These are phyloP conservation scores for Aspergillus fijiensis DNA, from an alignment of 2,329 filamentous ascomycete species.

Conservation along the genomic window DNA sequence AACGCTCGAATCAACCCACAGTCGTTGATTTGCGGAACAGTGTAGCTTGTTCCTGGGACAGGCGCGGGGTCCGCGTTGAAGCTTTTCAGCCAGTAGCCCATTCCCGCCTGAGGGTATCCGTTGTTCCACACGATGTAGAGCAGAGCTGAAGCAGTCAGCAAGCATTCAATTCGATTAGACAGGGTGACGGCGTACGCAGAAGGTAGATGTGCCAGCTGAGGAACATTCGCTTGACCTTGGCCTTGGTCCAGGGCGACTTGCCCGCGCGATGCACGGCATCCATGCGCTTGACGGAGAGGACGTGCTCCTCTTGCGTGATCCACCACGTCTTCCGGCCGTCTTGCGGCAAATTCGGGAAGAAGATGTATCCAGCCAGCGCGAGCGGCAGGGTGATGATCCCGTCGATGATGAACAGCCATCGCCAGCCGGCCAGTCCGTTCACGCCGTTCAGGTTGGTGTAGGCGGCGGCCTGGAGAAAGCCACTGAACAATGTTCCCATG, in stretches of 20 bases:
- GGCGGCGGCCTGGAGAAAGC: conserved; percentile 24
- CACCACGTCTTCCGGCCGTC: conserved; percentile 25
- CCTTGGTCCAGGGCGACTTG: conserved; percentile 37
- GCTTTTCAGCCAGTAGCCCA: conserved; percentile 47
- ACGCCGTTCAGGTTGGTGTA: conserved; percentile 26
- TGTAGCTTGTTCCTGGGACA: conserved; percentile 36
- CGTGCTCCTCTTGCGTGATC: conserved; percentile 25
- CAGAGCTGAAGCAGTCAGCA: conserved; percentile 20
- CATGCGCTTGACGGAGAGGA: conserved; percentile 31
- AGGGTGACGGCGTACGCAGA: conserved; percentile 27
- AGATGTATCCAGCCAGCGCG: conserved; percentile 23
- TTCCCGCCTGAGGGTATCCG: conserved; percentile 33
- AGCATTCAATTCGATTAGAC: neutral
- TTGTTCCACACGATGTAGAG: conserved; percentile 45
- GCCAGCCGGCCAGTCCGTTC: conserved; percentile 26
- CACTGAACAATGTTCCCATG: conserved; percentile 23
- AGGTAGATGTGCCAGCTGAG: conserved; percentile 44
- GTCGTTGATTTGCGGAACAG: conserved; percentile 38
- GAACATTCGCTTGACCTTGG: conserved; percentile 35
- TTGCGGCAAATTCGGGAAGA: conserved; percentile 25
- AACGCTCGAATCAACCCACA: conserved; percentile 20
- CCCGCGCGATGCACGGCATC: conserved; percentile 38
- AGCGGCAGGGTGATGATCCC: conserved; percentile 28
- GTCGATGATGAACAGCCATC: conserved; percentile 32
- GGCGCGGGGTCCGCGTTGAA: conserved; percentile 39